Conservation (phyloP, 2,329 filamentous ascomycete genomes). For the Pestalotiopsis sp. region DNA sequence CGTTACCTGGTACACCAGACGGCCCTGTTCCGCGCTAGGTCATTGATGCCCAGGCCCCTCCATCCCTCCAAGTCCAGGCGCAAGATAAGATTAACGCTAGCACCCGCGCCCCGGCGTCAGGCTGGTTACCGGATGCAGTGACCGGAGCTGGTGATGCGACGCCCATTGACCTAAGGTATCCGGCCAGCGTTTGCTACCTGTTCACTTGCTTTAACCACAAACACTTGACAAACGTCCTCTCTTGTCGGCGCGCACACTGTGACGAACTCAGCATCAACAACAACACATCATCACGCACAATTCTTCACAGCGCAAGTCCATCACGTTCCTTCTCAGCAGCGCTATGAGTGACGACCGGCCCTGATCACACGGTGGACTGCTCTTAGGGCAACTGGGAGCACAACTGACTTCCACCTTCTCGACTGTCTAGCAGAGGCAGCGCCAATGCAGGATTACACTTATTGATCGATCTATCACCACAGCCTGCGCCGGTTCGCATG, state of each 20-base stretch:
- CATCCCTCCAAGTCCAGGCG: too few relatives aligned
- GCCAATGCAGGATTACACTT: not conserved
- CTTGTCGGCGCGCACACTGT: not conserved
- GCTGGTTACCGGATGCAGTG: too few relatives aligned
- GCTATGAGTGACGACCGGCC: not conserved
- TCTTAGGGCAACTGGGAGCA: not conserved
- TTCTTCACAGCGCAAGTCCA: not conserved
- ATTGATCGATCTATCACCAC: not conserved
- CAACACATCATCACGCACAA: not conserved
- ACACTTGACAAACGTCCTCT: not conserved
- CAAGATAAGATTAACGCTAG: too few relatives aligned
- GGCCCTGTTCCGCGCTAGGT: too few relatives aligned
- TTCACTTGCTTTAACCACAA: not conserved
- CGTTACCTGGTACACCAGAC: too few relatives aligned
- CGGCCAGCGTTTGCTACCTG: not conserved
- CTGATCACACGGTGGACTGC: not conserved
- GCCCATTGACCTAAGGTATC: too few relatives aligned
- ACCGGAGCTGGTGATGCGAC: too few relatives aligned
- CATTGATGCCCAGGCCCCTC: too few relatives aligned
- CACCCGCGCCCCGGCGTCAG: too few relatives aligned
- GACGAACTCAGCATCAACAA: not conserved
- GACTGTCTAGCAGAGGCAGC: not conserved
- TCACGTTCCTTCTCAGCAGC: not conserved
- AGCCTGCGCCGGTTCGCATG: slow-evolving; percentile 1
- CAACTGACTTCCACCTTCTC: not conserved